A percentile compares a stretch with the other conserved stretches of the same genome.
Conservation (phyloP, 176 grass and related monocot species). For the Microstegium vimineum region DNA sequence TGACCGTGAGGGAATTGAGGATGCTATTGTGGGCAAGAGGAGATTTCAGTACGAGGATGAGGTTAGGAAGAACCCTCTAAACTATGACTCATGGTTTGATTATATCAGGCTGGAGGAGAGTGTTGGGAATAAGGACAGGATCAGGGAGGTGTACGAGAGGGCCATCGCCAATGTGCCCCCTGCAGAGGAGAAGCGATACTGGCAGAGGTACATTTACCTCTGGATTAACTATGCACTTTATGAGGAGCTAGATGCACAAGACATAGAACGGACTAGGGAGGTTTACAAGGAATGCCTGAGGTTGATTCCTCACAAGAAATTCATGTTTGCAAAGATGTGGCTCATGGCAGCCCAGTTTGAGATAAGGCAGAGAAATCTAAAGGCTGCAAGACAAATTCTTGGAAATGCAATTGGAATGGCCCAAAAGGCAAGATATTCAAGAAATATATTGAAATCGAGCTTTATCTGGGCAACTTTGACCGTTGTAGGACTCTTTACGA, state of each 20-base stretch:
- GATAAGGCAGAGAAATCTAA: slow-evolving; percentile 60
- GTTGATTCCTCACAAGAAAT: slow-evolving; percentile 79
- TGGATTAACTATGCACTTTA: slow-evolving; percentile 92
- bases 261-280: slow-evolving; percentile 58
- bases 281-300: slow-evolving; percentile 74
- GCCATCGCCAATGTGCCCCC: slow-evolving; percentile 80
- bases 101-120: slow-evolving; percentile 80
- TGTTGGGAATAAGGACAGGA: slow-evolving; percentile 55
- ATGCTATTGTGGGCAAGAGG: slow-evolving; percentile 64
- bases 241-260: slow-evolving; percentile 76
- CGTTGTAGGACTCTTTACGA: slow-evolving; percentile 73
- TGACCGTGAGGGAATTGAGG: slow-evolving; percentile 57
- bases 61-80: slow-evolving; percentile 81
- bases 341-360: slow-evolving; percentile 84
- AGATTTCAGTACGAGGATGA: slow-evolving; percentile 84
- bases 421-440: slow-evolving; percentile 97
- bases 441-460: slow-evolving; percentile 86
- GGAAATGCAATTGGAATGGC: slow-evolving; percentile 89
- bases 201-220: slow-evolving; percentile 76
- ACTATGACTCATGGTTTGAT: slow-evolving; percentile 89
- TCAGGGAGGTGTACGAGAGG: slow-evolving; percentile 78
- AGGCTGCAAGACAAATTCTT: slow-evolving; percentile 53
- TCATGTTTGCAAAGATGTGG: slow-evolving; percentile 84
- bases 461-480: slow-evolving; percentile 75
- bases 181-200: slow-evolving; percentile 81